A percentile compares a stretch with the other conserved stretches of the same genome.
phyloP scores from a whole-genome alignment of 192 early-diverging fungal species.

The Coemansia sp. region DNA sequence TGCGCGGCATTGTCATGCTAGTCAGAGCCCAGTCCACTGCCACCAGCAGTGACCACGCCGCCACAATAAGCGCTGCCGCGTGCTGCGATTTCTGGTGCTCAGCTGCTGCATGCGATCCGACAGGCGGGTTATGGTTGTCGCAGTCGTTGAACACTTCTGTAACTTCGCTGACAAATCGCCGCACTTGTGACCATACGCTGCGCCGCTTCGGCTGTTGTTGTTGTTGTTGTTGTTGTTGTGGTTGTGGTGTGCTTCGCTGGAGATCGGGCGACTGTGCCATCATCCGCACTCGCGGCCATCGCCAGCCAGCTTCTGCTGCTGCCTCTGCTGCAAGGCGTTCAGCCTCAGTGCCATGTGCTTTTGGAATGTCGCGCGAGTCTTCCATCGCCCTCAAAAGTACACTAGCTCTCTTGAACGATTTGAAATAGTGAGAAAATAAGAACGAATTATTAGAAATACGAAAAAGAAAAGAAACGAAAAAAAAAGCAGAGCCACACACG shows the following conservation, averaged over 20 bases:
- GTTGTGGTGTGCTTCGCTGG: background rate
- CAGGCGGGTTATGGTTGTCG: background rate
- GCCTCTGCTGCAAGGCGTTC: conserved; percentile 37
- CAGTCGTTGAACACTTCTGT: conserved; percentile 36
- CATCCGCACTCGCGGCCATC: conserved; percentile 46
- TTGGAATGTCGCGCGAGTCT: conserved; percentile 18
- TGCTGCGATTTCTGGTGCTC: background rate
- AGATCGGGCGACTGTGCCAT: conserved; percentile 51
- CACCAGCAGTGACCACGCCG: conserved; percentile 26
- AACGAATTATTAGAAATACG: background rate
- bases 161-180: conserved; percentile 27
- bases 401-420: background rate
- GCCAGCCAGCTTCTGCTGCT: conserved; percentile 44
- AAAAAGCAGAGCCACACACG: no score
- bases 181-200: conserved; percentile 33
- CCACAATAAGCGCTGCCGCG: conserved; percentile 12
- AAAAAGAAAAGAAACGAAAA: background rate
- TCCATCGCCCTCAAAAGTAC: background rate
- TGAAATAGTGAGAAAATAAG: background rate
- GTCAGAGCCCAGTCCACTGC: conserved; percentile 32
- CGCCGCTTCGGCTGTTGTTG: background rate
- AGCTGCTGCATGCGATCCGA: background rate
- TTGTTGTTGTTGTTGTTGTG: background rate
- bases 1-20: conserved; percentile 18
- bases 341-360: conserved; percentile 12